Evolutionary conservation across 495 filamentous ascomycete genomes (phyloP).

Genomic region (Achaetomiella virescens): DNA sequence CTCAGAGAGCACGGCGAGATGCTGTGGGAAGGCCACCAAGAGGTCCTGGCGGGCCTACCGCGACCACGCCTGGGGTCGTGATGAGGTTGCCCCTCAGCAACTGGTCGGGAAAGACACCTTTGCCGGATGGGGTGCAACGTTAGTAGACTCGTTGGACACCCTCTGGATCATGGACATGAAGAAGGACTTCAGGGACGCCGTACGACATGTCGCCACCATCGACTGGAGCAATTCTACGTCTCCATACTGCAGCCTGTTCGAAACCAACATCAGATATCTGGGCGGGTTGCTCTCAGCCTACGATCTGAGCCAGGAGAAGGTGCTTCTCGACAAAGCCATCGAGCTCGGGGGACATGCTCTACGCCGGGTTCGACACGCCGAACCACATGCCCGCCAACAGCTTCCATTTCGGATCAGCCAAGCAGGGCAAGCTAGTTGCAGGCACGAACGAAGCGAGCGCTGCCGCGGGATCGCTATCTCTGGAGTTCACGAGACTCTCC

Average conservation of each 20-base stretch:
- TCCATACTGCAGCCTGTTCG: slow-evolving; percentile 58
- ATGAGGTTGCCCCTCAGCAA: slow-evolving; percentile 65
- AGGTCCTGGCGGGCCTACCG: slow-evolving; percentile 74
- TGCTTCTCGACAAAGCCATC: slow-evolving; percentile 69
- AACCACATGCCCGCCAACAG: slow-evolving; percentile 77
- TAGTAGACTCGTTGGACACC: slow-evolving; percentile 81
- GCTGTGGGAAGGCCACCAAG: slow-evolving; percentile 56
- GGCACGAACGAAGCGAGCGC: slow-evolving; percentile 40
- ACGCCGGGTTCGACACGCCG: slow-evolving; percentile 81
- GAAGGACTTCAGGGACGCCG: slow-evolving; percentile 73
- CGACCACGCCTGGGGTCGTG: slow-evolving; percentile 64
- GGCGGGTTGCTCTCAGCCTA: slow-evolving; percentile 73
- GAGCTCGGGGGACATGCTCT: slow-evolving; percentile 77
- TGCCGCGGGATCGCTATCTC: slow-evolving; percentile 67
- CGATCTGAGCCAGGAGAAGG: slow-evolving; percentile 55
- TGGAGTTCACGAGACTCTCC: slow-evolving; percentile 82
- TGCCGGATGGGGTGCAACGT: slow-evolving; percentile 79
- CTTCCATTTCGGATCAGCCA: slow-evolving; percentile 53
- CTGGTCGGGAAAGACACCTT: slow-evolving; percentile 57
- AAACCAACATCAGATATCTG: slow-evolving; percentile 73
- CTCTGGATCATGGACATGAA: slow-evolving; percentile 87
- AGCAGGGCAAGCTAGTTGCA: slow-evolving; percentile 50
- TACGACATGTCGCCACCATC: slow-evolving; percentile 60
- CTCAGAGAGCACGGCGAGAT: slow-evolving; percentile 22
- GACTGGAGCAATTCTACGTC: slow-evolving; percentile 68